Base-by-base conservation (phyloP, 768 basidiomycete species). In the Suillus discolor region DNA sequence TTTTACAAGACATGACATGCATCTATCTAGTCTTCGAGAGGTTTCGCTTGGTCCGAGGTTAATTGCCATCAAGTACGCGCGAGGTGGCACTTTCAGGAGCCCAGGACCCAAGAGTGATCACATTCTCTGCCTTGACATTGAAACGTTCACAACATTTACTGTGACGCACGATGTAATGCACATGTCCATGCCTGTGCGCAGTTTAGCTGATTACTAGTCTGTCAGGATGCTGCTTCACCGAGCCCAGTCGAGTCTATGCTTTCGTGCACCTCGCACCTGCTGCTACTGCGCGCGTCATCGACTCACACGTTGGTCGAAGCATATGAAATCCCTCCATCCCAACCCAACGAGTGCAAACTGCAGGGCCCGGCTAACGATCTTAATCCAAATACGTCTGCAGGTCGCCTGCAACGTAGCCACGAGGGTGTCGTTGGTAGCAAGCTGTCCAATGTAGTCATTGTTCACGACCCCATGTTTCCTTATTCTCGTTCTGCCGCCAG, bases 381-480 rank as follows among this genome's bases (percentile, higher is more conserved):
- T 20, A 42, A 42, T 42, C 39, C 23, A 59, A 60, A 60, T 60
- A 4, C 28, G 11, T 44, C 59, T 18, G 7, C 28, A 42, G 18
- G 41, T 11, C 59, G 59, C 28, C 41, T 60, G 25, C 59, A 42
- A 42, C 41, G 59, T 42, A 60, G 59, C 59, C 59, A 60, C 28
- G 59, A 60, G 12, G 59, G 59, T 42, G 59, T 60, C n/a, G 59
- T 60, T 20, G 59, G 59, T 28, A 60, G 41, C 59, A 60, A 31
- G 28, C 18, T 60, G 20, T 60, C 59, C 28, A 41, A 60, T 42
- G 59, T 60, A 42, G 59, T 60, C 41, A 20, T 60, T 31, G 59
- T 60, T 42, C 59, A 60, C 12, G 59, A 60, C 41, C 59, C 59
- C 36, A 42, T 60, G 59, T 60, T 60, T 44, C 59, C 59, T 60